Evolutionary conservation across 371 early-diverging fungal species (phyloP).

Genomic region (Mucor racemosus): DNA sequence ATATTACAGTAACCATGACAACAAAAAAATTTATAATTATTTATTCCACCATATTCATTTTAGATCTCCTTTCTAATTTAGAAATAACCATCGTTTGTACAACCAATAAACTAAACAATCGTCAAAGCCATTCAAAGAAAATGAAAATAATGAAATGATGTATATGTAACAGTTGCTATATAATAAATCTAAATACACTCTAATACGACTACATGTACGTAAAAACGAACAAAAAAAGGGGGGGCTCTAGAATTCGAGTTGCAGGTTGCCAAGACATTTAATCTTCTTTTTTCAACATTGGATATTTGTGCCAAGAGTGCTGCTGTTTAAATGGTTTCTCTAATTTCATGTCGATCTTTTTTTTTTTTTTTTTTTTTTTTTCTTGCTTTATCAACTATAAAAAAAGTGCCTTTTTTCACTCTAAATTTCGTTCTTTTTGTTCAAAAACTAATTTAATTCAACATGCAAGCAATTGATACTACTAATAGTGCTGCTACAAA

Average conservation of each 20-base stretch:
- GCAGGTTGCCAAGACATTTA: constrained; percentile 8
- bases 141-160: not conserved
- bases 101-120: not conserved
- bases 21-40: not conserved
- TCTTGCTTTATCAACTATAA: not conserved
- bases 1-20: not conserved
- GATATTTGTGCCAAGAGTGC: constrained; percentile 6
- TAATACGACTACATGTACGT: not conserved
- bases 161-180: not conserved
- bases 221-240: not conserved
- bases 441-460: constrained; percentile 1
- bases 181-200: not conserved
- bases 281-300: constrained; percentile 2
- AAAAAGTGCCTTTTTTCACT: too few species aligned
- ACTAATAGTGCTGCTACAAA: not conserved
- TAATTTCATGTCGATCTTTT: constrained; percentile 3
- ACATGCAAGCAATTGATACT: constrained; percentile 17
- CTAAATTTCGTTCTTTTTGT: not conserved
- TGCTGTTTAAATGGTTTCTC: not conserved
- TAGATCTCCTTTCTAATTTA: not conserved
- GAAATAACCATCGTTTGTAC: not conserved
- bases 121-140: not conserved
- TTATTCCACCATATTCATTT: not conserved
- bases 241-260: not conserved
- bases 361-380: not conserved